Conservation (phyloP, 345 rosid genomes). For the Punica granatum region DNA sequence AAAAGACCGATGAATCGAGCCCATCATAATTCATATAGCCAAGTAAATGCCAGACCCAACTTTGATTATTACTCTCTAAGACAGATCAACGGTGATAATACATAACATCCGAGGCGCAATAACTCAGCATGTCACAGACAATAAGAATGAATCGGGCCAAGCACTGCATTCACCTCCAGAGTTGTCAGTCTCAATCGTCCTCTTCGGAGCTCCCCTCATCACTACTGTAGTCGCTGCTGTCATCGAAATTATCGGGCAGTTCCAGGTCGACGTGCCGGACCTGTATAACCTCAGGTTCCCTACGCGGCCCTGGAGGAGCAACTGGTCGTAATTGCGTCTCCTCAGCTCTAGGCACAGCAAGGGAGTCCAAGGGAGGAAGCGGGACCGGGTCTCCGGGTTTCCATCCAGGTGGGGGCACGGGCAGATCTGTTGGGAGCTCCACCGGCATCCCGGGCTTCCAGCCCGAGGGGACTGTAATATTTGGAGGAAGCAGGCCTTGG, state of each 20-base stretch:
- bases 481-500: slow-evolving; percentile 56
- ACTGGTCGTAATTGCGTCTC: slow-evolving; percentile 42
- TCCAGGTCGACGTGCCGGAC: slow-evolving; percentile 86
- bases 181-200: slow-evolving; percentile 11
- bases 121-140: not conserved
- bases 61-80: not conserved
- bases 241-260: slow-evolving; percentile 58
- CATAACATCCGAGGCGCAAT: not conserved
- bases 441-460: slow-evolving; percentile 99
- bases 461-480: slow-evolving; percentile 62
- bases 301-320: slow-evolving; percentile 48
- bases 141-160: not conserved
- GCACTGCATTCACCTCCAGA: not conserved
- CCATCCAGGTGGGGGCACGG: slow-evolving; percentile 85
- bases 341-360: slow-evolving; percentile 36
- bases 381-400: slow-evolving; percentile 85
- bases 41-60: not conserved
- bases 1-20: no score
- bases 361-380: slow-evolving; percentile 59
- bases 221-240: slow-evolving; percentile 56
- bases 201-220: slow-evolving; percentile 21
- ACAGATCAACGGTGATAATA: not conserved
- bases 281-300: slow-evolving; percentile 62
- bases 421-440: slow-evolving; percentile 61
- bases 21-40: not conserved